A percentile compares a stretch with the other conserved stretches of the same genome.
Evolutionary conservation across 202 grass and related monocot species (phyloP).

Genomic region (Zoysia matrella): DNA sequence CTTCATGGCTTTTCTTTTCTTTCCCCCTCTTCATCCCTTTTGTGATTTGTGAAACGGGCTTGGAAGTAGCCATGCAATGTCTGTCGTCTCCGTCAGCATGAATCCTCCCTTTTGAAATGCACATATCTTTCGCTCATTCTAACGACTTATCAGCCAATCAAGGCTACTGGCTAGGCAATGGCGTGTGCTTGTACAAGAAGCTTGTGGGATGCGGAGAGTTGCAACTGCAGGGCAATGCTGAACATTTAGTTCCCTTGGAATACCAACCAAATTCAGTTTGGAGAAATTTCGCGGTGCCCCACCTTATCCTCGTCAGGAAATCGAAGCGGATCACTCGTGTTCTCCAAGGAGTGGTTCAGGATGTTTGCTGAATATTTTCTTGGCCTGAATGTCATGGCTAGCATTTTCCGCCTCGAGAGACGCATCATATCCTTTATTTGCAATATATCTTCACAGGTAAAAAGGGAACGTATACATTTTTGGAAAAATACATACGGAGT

Average conservation of each 20-base stretch:
- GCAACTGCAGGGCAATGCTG: too few relatives aligned
- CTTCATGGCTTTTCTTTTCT: too few relatives aligned
- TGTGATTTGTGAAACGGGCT: too few relatives aligned
- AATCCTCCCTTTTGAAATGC: too few relatives aligned
- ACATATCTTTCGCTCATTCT: too few relatives aligned
- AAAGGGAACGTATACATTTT: background rate
- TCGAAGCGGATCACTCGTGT: background rate
- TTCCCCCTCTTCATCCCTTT: too few relatives aligned
- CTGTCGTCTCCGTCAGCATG: too few relatives aligned
- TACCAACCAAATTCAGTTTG: background rate
- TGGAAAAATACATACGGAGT: background rate
- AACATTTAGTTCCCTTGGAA: background rate
- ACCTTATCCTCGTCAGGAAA: background rate
- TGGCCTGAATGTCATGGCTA: background rate
- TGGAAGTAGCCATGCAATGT: too few relatives aligned
- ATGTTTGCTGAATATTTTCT: background rate
- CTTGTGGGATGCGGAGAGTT: too few relatives aligned
- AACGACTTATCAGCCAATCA: too few relatives aligned
- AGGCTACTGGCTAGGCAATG: too few relatives aligned
- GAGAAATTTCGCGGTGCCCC: background rate
- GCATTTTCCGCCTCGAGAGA: background rate
- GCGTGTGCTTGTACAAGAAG: too few relatives aligned
- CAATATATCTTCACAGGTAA: background rate
- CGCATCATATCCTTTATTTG: background rate
- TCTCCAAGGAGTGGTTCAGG: background rate